Conservation (phyloP, 2,329 filamentous ascomycete genomes). For the Aureobasidium sp. region DNA sequence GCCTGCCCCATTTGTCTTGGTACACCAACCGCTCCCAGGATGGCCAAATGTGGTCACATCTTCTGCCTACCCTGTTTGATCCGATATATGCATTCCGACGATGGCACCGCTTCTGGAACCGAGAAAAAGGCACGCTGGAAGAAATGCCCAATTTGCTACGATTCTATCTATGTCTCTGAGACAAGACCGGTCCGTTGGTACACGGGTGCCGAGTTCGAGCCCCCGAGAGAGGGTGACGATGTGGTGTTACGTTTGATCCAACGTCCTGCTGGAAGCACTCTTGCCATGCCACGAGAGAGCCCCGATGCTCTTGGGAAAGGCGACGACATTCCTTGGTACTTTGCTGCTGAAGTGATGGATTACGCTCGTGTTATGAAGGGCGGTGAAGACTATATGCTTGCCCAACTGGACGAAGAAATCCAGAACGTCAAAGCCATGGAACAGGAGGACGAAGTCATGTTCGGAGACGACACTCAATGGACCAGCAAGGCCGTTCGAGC, state of each 20-base stretch:
- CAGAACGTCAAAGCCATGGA: conserved; percentile 67
- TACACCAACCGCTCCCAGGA: conserved; percentile 84
- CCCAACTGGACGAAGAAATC: conserved; percentile 75
- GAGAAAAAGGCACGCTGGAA: conserved; percentile 76
- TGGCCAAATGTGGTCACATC: conserved; percentile 96
- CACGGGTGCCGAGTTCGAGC: conserved; percentile 72
- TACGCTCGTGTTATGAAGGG: conserved; percentile 96
- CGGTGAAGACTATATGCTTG: conserved; percentile 76
- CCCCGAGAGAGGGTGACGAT: conserved; percentile 78
- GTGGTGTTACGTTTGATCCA: conserved; percentile 83
- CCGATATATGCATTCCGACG: conserved; percentile 85
- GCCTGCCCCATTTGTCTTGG: conserved; percentile 94
- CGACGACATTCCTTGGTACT: conserved; percentile 88
- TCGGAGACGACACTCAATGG: conserved; percentile 91
- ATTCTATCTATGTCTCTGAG: conserved; percentile 86
- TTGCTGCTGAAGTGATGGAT: conserved; percentile 86
- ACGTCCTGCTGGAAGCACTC: conserved; percentile 69
- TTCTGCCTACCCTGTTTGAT: conserved; percentile 92
- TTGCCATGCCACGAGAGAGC: conserved; percentile 80
- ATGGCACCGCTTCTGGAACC: conserved; percentile 53
- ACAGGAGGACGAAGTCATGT: conserved; percentile 83
- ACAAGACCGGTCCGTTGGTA: conserved; percentile 87
- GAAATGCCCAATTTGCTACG: conserved; percentile 94
- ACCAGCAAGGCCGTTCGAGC: conserved; percentile 72
- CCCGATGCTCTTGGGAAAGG: conserved; percentile 61